A percentile compares a stretch with the other conserved stretches of the same genome.
These are phyloP conservation scores for Zopfia rhizophila DNA, from an alignment of 2,329 filamentous ascomycete species.

Conservation along the genomic window DNA sequence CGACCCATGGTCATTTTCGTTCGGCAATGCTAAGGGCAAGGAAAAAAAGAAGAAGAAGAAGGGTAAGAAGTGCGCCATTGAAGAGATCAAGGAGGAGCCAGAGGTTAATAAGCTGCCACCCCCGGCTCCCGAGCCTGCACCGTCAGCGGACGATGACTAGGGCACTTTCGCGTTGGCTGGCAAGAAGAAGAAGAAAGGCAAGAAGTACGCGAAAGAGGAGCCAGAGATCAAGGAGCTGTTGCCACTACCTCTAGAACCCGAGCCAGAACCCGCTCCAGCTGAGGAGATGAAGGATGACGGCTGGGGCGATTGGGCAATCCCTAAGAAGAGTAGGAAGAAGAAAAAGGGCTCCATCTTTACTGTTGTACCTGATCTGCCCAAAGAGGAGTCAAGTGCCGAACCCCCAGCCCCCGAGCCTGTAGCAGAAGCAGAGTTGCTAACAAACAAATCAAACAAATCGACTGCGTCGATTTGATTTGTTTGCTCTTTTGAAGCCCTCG, in stretches of 20 bases:
- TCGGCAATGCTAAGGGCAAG: constrained; percentile 43
- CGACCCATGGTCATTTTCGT: constrained; percentile 37
- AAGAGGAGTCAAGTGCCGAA: too few species aligned
- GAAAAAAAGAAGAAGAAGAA: constrained; percentile 51
- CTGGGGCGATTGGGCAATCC: constrained; percentile 31
- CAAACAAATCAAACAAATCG: too few species aligned
- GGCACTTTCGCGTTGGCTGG: constrained; percentile 20
- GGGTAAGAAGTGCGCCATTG: constrained; percentile 35
- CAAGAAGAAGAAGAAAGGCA: constrained; percentile 38
- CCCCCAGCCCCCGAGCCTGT: constrained; percentile 10
- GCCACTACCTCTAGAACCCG: constrained; percentile 44
- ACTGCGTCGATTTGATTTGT: too few species aligned
- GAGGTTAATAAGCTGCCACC: constrained; percentile 28
- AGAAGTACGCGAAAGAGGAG: constrained; percentile 48
- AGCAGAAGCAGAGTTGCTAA: too few species aligned
- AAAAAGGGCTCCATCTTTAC: constrained; percentile 39
- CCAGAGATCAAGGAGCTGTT: constrained; percentile 33
- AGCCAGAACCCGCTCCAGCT: constrained; percentile 34
- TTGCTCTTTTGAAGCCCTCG: too few species aligned
- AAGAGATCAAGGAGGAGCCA: constrained; percentile 28
- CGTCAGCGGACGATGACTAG: constrained; percentile 26
- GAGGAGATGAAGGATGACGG: constrained; percentile 29
- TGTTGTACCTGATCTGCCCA: constrained; percentile 22
- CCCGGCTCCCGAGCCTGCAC: constrained; percentile 20
- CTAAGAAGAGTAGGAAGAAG: constrained; percentile 39